Evolutionary conservation across 1,284 basidiomycete genomes (phyloP).

Genomic region (Sanghuangporus baumii): DNA sequence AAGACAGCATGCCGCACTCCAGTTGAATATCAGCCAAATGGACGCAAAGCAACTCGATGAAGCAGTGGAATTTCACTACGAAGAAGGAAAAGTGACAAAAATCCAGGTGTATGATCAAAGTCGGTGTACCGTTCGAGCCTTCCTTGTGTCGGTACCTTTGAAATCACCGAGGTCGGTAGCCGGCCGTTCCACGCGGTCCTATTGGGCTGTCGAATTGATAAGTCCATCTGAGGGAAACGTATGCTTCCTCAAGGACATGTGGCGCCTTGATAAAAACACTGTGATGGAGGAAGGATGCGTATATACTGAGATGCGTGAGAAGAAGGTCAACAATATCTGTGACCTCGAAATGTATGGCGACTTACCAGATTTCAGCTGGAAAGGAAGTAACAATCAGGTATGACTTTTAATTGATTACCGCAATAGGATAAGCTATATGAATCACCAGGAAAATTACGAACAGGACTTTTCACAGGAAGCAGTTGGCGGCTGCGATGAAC

Average conservation of each 20-base stretch:
- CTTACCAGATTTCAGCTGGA: not conserved
- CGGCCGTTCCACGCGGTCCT: not conserved
- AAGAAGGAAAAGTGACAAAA: not conserved
- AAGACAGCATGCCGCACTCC: not conserved
- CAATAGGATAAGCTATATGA: not conserved
- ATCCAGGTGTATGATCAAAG: not conserved
- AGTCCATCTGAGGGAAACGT: not conserved
- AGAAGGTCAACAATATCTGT: not conserved
- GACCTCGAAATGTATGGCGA: not conserved
- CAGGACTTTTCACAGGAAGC: not conserved
- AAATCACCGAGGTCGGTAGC: not conserved
- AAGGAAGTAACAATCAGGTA: not conserved
- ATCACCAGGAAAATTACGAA: not conserved
- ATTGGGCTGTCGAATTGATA: not conserved
- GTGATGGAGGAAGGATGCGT: conserved; percentile 18
- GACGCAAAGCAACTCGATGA: not conserved
- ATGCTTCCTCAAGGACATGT: conserved; percentile 24
- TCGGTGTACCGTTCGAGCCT: not conserved
- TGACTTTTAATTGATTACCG: not conserved
- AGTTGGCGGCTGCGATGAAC: too few species aligned
- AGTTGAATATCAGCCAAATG: not conserved
- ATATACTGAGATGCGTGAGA: not conserved
- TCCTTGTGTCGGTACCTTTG: not conserved
- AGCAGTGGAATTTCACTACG: not conserved
- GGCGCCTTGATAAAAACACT: conserved; percentile 16